These are phyloP conservation scores for Phytophthora nicotianae DNA, from an alignment of 352 stramenopile species.

Conservation along the genomic window DNA sequence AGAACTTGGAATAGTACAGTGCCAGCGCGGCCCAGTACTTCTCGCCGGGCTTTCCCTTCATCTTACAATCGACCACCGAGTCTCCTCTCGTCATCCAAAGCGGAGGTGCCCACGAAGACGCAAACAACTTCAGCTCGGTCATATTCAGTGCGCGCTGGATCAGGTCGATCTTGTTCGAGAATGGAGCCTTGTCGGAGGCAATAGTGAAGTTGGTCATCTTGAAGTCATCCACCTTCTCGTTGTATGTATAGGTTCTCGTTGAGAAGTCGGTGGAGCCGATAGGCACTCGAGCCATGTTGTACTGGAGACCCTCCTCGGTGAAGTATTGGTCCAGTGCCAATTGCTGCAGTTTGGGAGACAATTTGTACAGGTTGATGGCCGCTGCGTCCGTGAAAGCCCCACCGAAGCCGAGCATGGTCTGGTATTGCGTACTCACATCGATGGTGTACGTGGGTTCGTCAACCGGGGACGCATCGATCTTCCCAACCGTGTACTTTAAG, in stretches of 20 bases:
- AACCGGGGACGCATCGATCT: conserved; percentile 18
- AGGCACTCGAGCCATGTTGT: conserved; percentile 69
- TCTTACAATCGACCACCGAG: conserved; percentile 41
- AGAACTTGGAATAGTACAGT: conserved; percentile 83
- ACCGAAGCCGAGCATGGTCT: conserved; percentile 82
- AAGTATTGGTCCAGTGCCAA: conserved; percentile 71
- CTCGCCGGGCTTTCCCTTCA: conserved; percentile 46
- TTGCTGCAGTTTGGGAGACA: conserved; percentile 53
- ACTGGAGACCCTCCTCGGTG: conserved; percentile 52
- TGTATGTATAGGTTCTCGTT: conserved; percentile 46
- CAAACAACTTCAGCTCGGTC: conserved; percentile 61
- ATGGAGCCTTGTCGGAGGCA: conserved; percentile 55
- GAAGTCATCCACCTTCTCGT: conserved; percentile 40
- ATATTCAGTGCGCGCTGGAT: conserved; percentile 43
- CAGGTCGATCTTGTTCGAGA: conserved; percentile 41
- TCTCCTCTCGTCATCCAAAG: conserved; percentile 79
- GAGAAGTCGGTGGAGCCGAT: conserved; percentile 84
- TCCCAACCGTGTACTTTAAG: conserved; percentile 36
- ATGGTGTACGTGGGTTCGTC: conserved; percentile 32
- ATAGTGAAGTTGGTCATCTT: conserved; percentile 66
- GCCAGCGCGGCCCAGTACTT: conserved; percentile 61
- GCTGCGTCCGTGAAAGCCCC: conserved; percentile 81
- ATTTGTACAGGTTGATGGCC: conserved; percentile 68
- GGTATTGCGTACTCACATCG: conserved; percentile 40
- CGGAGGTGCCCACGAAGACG: conserved; percentile 72